Base-by-base conservation (phyloP, 2,329 filamentous ascomycete species). In the Trichoderma polysporum region DNA sequence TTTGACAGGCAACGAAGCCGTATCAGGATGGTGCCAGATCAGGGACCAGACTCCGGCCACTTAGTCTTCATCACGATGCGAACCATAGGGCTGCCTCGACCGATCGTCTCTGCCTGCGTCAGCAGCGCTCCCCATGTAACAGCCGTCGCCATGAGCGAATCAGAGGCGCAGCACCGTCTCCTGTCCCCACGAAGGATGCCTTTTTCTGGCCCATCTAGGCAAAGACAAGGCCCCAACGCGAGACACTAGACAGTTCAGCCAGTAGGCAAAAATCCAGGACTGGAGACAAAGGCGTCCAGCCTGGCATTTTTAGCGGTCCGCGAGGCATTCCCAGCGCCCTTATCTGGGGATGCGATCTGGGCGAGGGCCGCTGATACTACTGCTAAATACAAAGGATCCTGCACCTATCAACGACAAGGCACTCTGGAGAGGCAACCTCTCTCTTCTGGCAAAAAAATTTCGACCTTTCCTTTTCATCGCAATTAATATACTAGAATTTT, bases 81-180 rank as follows among this genome's bases (percentile, higher is more conserved):
- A 64, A 57, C 59, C 62, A 65, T 69, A 69, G 62, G 68, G 69
- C 68, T 69, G 68, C 68, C 67, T 68, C 63, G 39, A 45, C 45
- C 52, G 57, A 69, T 67, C 59, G 49, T 70, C 68, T 72, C 68
- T 71, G 72, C 70, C 72, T 73, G 68, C 70, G 66, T 69, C 69
- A 72, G 71, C 69, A 70, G 71, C 69, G 71, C 69, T 70, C 70
- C 70, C 73, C 74, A 71, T 73, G 71, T 58, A 72, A 76, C 70
- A 74, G 63, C 65, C 74, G 72, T 68, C 74, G 65, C 68, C 77
- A 77, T 72, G 72, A 73, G 69, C 73, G 67, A 74, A 74, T 74
- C 71, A 74, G 66, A 66, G 62, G 39, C 45, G 41, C 29, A 29
- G 45, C 33, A 35, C 19, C 57, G 10, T 27, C 33, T n/a, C 56